Evolutionary conservation across 768 basidiomycete genomes (phyloP).

Genomic region (Chalciporus sphaerocephalus): DNA sequence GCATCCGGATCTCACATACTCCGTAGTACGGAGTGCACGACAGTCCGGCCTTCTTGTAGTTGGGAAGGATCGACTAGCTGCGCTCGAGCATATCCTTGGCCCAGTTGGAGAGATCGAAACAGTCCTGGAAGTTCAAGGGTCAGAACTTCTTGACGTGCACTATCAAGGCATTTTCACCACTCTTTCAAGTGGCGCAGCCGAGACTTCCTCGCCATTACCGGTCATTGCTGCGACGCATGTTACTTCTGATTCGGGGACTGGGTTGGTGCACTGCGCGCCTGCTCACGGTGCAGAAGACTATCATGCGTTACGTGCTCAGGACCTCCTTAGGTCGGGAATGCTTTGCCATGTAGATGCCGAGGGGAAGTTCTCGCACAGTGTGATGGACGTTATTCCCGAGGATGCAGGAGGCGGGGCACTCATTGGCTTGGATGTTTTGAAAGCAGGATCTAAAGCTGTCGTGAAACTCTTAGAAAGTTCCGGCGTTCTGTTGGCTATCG

Average conservation of each 20-base stretch:
- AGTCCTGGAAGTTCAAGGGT: constrained; percentile 25
- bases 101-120: constrained; percentile 17
- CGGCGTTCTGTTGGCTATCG: constrained; percentile 55
- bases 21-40: constrained; percentile 37
- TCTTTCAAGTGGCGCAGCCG: constrained; percentile 4
- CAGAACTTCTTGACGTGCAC: constrained; percentile 52
- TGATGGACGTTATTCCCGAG: constrained; percentile 47
- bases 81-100: constrained; percentile 25
- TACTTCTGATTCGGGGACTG: constrained; percentile 84
- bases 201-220: constrained; percentile 21
- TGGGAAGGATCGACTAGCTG: constrained; percentile 47
- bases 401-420: constrained; percentile 44
- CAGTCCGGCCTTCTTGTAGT: constrained; percentile 40
- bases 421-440: constrained; percentile 67
- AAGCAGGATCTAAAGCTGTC: constrained; percentile 64
- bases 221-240: constrained; percentile 76
- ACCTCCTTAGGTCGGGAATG: constrained; percentile 48
- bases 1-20: constrained; percentile 67
- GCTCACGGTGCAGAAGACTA: constrained; percentile 96
- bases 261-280: constrained; percentile 92
- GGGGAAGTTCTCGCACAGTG: constrained; percentile 63
- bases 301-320: constrained; percentile 57
- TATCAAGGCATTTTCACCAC: constrained; percentile 62
- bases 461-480: constrained; percentile 55
- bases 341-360: constrained; percentile 78